A percentile compares a stretch with the other conserved stretches of the same genome.
These are phyloP conservation scores for Chamaenerion angustifolium DNA, from an alignment of 345 rosid species.

Conservation along the genomic window DNA sequence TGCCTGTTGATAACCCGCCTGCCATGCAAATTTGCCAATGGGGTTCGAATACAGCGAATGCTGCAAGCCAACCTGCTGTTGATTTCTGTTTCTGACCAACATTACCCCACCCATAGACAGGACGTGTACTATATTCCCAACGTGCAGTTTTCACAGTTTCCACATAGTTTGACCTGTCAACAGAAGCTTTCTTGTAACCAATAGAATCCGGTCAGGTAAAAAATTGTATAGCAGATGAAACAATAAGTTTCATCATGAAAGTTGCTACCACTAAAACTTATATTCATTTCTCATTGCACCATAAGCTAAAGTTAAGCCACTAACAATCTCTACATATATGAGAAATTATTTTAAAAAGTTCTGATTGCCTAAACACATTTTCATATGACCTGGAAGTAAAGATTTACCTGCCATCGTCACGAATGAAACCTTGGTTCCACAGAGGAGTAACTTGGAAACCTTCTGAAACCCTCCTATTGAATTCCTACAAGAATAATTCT, in stretches of 20 bases:
- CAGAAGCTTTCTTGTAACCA: slow-evolving; percentile 9
- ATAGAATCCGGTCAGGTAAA: background rate
- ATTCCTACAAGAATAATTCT: slow-evolving; percentile 35
- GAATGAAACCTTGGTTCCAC: slow-evolving; percentile 91
- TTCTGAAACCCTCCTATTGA: slow-evolving; percentile 50
- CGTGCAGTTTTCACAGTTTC: slow-evolving; percentile 69
- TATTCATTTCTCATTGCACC: too few relatives aligned
- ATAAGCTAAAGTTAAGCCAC: background rate
- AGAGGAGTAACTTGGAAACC: slow-evolving; percentile 91
- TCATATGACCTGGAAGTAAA: background rate
- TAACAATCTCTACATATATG: background rate
- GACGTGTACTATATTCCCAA: slow-evolving; percentile 93
- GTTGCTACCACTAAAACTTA: background rate
- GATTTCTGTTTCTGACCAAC: slow-evolving; percentile 68
- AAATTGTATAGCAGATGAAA: background rate
- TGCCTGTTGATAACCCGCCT: slow-evolving; percentile 93
- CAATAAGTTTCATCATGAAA: background rate
- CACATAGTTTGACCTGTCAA: slow-evolving; percentile 50
- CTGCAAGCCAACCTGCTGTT: slow-evolving; percentile 97
- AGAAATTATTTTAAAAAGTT: too few relatives aligned
- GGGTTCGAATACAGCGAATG: slow-evolving; percentile 93
- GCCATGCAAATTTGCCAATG: slow-evolving; percentile 99
- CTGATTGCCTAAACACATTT: background rate
- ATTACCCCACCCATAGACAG: slow-evolving; percentile 91
- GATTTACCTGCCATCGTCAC: slow-evolving; percentile 53